Base-by-base conservation (phyloP, 2,329 filamentous ascomycete genomes). In the Sclerotinia spermophila region DNA sequence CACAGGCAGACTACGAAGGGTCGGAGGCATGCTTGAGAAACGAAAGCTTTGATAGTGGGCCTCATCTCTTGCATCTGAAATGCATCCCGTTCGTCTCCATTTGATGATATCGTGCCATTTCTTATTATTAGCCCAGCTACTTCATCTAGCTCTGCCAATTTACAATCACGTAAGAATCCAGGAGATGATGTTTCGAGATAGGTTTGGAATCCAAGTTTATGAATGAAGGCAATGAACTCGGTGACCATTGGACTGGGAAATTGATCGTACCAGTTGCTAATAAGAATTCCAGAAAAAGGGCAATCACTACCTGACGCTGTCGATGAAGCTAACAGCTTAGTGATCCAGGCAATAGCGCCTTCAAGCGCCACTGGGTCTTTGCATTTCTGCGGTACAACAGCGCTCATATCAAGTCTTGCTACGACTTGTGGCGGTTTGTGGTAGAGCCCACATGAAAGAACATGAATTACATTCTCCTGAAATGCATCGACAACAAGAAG, bases 401-500 rank as follows among this genome's bases (percentile, higher is more conserved):
- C n/a, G 10, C 60, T 71, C 17, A 77, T 64, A 66, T 78, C 74
- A 45, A 77, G 71, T 35, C 75, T 72, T 40, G 73, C 76, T 35
- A 78, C 48, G 17, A 72, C 64, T 38, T 76, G 73, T 45, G 72
- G 42, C 27, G 75, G 72, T 6, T 73, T 44, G 6, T 59, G 21
- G 65, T 76, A 73, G 19, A 62, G 30, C 11, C 51, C 48, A 55
- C 56, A 44, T n/a, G 74, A 73, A 68, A 83, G 76, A 6, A 79
- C 81, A 6, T 80, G 76, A 3, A 77, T 59, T 3, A 82, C 79
- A 8, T 81, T 80, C 15, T 68, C 53, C 71, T 81, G 79, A 27
- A 80, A 76, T 3, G 83, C 82, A 72, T 84, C 82, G 19, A 84
- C 77, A 24, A 83, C 78, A 53, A 83, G 71, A n/a, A 83, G 72